Evolutionary conservation across 73 alveolate species (phyloP).

Genomic region (Stentor roeselii): DNA sequence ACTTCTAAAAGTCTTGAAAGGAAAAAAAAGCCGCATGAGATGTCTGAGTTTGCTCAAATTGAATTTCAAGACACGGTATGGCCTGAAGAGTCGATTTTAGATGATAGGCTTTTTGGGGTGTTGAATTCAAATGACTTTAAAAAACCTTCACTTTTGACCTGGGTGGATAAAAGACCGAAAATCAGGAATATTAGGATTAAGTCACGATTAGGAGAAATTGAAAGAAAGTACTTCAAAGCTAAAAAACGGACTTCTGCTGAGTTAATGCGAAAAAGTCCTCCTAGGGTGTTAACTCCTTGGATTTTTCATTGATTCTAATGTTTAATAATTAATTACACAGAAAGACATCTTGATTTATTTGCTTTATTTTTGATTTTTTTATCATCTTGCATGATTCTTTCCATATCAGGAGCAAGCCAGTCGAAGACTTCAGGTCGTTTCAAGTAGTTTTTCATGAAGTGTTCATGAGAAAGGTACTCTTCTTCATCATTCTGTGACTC

Average conservation of each 20-base stretch:
- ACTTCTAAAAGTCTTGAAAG: too few relatives aligned
- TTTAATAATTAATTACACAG: not conserved
- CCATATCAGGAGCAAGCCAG: constrained; percentile 22
- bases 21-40: not conserved
- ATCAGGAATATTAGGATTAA: not conserved
- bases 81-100: not conserved
- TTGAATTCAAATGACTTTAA: not conserved
- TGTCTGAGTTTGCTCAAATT: not conserved
- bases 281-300: not conserved
- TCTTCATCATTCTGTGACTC: not conserved
- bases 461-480: not conserved
- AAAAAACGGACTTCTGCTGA: not conserved
- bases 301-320: too few relatives aligned
- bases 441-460: not conserved
- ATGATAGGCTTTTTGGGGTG: not conserved
- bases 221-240: not conserved
- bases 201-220: not conserved
- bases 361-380: not conserved
- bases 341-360: constrained; percentile 6
- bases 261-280: not conserved
- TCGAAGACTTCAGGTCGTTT: not conserved
- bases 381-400: not conserved
- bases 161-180: not conserved
- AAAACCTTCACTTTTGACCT: too few relatives aligned
- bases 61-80: not conserved